Conservation (phyloP, 73 alveolate genomes). For the Paramecium primaurelia region DNA sequence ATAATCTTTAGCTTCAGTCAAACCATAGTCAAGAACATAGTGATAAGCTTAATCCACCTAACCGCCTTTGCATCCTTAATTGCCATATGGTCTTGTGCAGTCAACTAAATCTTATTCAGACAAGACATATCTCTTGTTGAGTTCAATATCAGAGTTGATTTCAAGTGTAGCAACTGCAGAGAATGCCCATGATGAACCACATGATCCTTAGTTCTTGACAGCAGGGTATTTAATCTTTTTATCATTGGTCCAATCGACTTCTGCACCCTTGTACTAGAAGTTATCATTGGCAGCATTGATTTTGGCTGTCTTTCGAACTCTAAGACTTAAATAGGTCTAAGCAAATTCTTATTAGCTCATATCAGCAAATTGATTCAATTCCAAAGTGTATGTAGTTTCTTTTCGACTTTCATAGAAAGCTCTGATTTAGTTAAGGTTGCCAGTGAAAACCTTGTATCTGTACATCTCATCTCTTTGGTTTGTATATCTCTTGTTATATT, state of each 20-base stretch:
- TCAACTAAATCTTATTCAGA: no score
- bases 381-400: not conserved
- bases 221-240: not conserved
- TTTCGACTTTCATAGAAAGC: not conserved
- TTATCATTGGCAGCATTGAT: not conserved
- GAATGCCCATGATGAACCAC: slow-evolving; percentile 69
- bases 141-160: no score
- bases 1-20: no score
- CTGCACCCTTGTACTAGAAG: not conserved
- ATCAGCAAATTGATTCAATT: not conserved
- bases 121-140: no score
- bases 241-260: not conserved
- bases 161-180: slow-evolving; percentile 25
- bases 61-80: no score
- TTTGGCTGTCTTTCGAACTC: not conserved
- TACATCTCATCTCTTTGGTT: slow-evolving; percentile 16
- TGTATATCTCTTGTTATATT: not conserved
- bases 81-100: no score
- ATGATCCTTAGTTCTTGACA: slow-evolving; percentile 48
- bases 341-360: not conserved
- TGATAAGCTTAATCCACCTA: no score
- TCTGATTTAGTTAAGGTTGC: not conserved
- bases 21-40: no score
- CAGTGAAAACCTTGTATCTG: not conserved
- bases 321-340: not conserved